These are phyloP conservation scores for Xylariales sp. DNA, from an alignment of 2,329 filamentous ascomycete species.

Conservation along the genomic window DNA sequence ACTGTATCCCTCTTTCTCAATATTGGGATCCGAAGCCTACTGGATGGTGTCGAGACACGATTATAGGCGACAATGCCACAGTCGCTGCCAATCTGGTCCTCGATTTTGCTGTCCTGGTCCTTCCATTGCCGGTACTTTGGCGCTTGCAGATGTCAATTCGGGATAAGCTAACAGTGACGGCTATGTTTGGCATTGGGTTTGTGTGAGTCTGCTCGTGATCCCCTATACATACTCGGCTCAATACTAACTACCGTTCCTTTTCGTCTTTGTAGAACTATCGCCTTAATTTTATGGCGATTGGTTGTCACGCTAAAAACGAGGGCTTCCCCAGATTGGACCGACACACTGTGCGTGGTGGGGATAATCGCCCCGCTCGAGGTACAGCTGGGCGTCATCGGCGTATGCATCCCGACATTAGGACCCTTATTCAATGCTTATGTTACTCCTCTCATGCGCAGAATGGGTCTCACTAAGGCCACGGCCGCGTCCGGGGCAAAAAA, in stretches of 20 bases:
- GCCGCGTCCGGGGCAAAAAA: background rate
- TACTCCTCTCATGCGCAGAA: slow-evolving; percentile 13
- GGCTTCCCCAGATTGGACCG: slow-evolving; percentile 38
- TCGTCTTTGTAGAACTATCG: slow-evolving; percentile 48
- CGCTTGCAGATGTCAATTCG: slow-evolving; percentile 54
- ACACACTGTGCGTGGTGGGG: slow-evolving; percentile 49
- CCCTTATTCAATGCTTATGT: slow-evolving; percentile 49
- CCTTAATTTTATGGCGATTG: slow-evolving; percentile 54
- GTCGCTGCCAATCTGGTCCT: slow-evolving; percentile 45
- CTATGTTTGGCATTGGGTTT: slow-evolving; percentile 51
- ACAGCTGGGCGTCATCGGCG: slow-evolving; percentile 55
- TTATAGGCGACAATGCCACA: slow-evolving; percentile 41
- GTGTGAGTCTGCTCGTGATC: slow-evolving; percentile 41
- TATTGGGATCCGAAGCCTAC: slow-evolving; percentile 49
- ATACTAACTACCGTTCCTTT: background rate
- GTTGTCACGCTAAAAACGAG: slow-evolving; percentile 44
- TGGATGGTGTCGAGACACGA: slow-evolving; percentile 54
- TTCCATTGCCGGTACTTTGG: slow-evolving; percentile 58
- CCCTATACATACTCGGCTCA: background rate
- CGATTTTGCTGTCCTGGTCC: slow-evolving; percentile 53
- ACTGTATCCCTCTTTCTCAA: slow-evolving; percentile 48
- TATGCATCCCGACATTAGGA: slow-evolving; percentile 57
- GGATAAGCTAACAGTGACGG: slow-evolving; percentile 51
- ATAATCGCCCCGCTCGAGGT: slow-evolving; percentile 54
- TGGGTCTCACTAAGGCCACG: slow-evolving; percentile 1